Evolutionary conservation across 768 basidiomycete species (phyloP), one percentile per base, ranked within the genome.

Genomic region (Amanita rubescens): DNA sequence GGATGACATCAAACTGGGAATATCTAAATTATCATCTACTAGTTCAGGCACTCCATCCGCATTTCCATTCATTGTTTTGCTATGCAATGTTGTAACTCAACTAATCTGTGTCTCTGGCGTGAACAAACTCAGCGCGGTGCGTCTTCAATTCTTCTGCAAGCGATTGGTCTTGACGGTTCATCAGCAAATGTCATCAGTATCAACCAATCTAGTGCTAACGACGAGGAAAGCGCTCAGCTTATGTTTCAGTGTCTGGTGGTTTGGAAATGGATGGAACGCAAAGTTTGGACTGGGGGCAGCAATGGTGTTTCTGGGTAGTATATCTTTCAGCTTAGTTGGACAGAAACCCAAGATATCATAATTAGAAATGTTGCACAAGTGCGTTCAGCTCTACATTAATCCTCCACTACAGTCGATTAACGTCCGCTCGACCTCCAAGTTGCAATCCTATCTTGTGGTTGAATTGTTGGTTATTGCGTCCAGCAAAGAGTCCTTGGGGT

Each of bases 231-330:
- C 90, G 5, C 65, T 90, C 44, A 87, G 85, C 57, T 74, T 94
- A 19, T 84, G 81, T 59, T 79, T 92, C 55, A 87, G 85, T 60
- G 85, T 94, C 7, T 90, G 87, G 86, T 90, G 81, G 79, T 91
- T 90, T 62, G 83, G 83, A 1, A 82, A 79, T 56, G 81, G 80
- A 4, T 84, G 86, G 80, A 88, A 88, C 55, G 52, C 63, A 0
- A 79, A 81, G 55, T 70, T 92, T 20, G 82, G 73, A 0, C 34
- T 75, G 5, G 91, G 91, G 20, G 88, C 87, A 3, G 67, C 63
- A 3, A 81, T 92, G 80, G 91, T 94, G 2, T 82, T 90, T 58
- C 49, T 75, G 3, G 87, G 87, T 19, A 85, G 83, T 55, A 61
- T 85, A 11, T 57, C 83, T 60, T 89, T 87, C 65, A 72, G 75